phyloP scores from a whole-genome alignment of 805 yeast genomes.

The Nakazawaea laoshanensis region DNA sequence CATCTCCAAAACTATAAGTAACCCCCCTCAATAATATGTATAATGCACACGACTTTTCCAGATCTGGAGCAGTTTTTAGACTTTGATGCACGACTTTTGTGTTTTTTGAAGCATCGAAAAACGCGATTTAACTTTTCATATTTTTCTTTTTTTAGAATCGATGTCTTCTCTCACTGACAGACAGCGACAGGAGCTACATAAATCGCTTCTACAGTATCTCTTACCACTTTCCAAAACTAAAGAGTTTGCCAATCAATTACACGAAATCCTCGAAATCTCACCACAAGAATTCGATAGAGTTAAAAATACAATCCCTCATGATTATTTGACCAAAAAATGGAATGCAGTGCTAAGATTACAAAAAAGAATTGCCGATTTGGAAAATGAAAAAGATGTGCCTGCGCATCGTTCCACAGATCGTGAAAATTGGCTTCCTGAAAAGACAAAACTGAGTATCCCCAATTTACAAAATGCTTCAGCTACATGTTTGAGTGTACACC shows the following conservation, averaged over 20 bases:
- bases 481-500: constrained; percentile 64
- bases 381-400: constrained; percentile 29
- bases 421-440: constrained; percentile 51
- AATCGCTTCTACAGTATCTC: constrained; percentile 25
- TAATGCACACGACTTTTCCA: too few species aligned
- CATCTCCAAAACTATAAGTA: constrained; percentile 22
- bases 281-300: constrained; percentile 4
- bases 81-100: too few species aligned
- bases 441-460: constrained; percentile 32
- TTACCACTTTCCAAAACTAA: constrained; percentile 10
- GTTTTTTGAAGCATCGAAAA: too few species aligned
- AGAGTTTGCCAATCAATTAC: constrained; percentile 4
- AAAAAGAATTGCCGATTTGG: constrained; percentile 61
- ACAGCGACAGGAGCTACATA: constrained; percentile 26
- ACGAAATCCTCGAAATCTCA: constrained; percentile 9
- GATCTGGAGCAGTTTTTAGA: too few species aligned
- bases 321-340: constrained; percentile 72
- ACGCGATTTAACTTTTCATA: too few species aligned
- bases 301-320: constrained; percentile 16
- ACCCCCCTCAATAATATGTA: too few species aligned
- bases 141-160: too few species aligned
- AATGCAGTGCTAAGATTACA: constrained; percentile 76
- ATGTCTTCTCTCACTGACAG: constrained; percentile 23
- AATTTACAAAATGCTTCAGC: constrained; percentile 50
- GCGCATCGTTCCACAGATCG: background rate